These are phyloP conservation scores for Seiridium unicorne DNA, from an alignment of 2,329 filamentous ascomycete genomes.

Conservation along the genomic window DNA sequence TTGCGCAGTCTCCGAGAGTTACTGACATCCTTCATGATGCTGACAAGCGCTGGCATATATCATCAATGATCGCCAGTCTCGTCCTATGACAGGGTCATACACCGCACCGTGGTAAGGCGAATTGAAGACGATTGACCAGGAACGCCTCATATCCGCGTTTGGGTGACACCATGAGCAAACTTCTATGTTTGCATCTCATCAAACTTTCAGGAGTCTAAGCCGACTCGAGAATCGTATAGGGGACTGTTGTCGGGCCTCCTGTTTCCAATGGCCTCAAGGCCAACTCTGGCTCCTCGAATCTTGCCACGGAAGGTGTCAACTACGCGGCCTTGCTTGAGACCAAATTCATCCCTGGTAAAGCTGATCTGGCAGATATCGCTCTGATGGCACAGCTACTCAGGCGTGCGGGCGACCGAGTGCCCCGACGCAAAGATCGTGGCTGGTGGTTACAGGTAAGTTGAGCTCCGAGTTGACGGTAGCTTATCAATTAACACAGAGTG, in stretches of 20 bases:
- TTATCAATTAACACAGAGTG: not conserved
- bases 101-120: too few species aligned
- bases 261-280: constrained; percentile 17
- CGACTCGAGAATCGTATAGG: not conserved
- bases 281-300: constrained; percentile 11
- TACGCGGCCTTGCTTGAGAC: constrained; percentile 25
- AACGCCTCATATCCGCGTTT: not conserved
- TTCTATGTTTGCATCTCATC: too few species aligned
- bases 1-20: too few species aligned
- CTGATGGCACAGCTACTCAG: constrained; percentile 10
- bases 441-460: not conserved
- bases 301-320: constrained; percentile 17
- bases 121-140: too few species aligned
- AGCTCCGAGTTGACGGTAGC: not conserved
- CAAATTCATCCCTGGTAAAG: constrained; percentile 28
- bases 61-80: too few species aligned
- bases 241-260: constrained; percentile 12
- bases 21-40: too few species aligned
- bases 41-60: too few species aligned
- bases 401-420: not conserved
- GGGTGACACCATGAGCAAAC: not conserved
- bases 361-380: constrained; percentile 21
- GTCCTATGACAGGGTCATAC: too few species aligned
- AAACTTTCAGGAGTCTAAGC: not conserved
- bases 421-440: not conserved